Base-by-base conservation (phyloP, 345 rosid genomes). In the Balakata baccata region DNA sequence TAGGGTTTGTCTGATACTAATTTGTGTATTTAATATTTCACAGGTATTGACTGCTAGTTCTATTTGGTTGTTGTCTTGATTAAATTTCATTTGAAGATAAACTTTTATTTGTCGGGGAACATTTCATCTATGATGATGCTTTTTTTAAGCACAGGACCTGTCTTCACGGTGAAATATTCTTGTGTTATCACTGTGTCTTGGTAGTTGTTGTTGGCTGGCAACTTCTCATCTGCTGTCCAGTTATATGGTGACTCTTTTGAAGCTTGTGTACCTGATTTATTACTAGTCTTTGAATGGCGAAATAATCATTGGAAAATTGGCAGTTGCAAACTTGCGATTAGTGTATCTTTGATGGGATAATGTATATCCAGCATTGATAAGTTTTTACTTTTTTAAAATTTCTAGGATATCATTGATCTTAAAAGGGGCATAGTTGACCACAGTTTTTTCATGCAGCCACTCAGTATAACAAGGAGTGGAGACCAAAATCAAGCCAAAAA, bases 401-500 rank as follows among this genome's bases (percentile, higher is more conserved):
- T 71, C 43, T 10, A 7, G 38, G n/a, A 39, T 23, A 39, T 18
- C 13, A 11, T 45, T 41, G 7, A 65, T 5, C 52, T 46, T 18
- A 43, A 46, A 66, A 46, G n/a, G 39, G 20, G n/a, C 46, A 46
- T 77, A 59, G 67, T 51, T 61, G 49, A 59, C 61, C 29, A 25
- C 52, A 52, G 6, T 11, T 10, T 53, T 72, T 54, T 46, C 13
- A 3, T 77, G 86, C 92, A 90, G 96, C 86, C 81, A 60, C 83
- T 41, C 88, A 83, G 56, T 93, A 83, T 62, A 86, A 84, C 60
- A 94, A 89, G 78, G 93, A 92, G 75, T 94, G 98, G 96, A 94
- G 89, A 78, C 96, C 94, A 63, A 94, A 92, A 81, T 81, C 87
- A 3, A 88, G 77, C 84, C 89, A 92, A 72, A 94, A 86, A 73